Evolutionary conservation across 768 basidiomycete genomes (phyloP).

Genomic region (Lactarius quietus): DNA sequence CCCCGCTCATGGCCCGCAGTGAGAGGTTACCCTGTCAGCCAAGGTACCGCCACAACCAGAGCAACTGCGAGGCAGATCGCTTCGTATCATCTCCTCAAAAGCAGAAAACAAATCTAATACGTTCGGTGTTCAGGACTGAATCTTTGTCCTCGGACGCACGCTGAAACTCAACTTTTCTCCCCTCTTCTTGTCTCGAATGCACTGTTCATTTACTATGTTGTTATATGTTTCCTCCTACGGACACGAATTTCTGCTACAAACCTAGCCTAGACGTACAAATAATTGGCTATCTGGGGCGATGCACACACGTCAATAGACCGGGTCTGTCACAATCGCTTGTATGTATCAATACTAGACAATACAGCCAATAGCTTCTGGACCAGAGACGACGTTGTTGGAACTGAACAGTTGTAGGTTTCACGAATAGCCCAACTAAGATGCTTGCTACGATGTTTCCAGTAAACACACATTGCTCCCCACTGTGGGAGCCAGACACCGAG

Average conservation of each 20-base stretch:
- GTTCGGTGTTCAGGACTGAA: not conserved
- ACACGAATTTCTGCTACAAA: not conserved
- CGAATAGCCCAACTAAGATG: not conserved
- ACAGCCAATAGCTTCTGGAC: not conserved
- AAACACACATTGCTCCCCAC: not conserved
- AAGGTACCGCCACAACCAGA: slow-evolving; percentile 22
- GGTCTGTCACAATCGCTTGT: not conserved
- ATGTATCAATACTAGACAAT: not conserved
- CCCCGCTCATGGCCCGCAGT: slow-evolving; percentile 11
- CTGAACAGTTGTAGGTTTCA: slow-evolving; percentile 10
- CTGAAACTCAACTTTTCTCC: not conserved
- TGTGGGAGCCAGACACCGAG: not conserved
- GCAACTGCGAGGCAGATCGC: slow-evolving; percentile 22
- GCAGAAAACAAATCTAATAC: slow-evolving; percentile 13
- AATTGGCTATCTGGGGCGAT: not conserved
- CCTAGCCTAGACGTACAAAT: not conserved
- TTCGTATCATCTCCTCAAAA: slow-evolving; percentile 18
- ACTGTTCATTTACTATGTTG: not conserved
- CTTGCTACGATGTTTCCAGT: not conserved
- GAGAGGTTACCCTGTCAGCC: slow-evolving; percentile 18
- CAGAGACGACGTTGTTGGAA: not conserved
- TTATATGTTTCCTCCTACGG: not conserved
- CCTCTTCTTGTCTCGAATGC: not conserved
- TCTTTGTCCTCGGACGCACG: slow-evolving; percentile 1
- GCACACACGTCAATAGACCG: not conserved